Evolutionary conservation across 208 protist species (phyloP).

Genomic region (Trypanosoma lewisi): DNA sequence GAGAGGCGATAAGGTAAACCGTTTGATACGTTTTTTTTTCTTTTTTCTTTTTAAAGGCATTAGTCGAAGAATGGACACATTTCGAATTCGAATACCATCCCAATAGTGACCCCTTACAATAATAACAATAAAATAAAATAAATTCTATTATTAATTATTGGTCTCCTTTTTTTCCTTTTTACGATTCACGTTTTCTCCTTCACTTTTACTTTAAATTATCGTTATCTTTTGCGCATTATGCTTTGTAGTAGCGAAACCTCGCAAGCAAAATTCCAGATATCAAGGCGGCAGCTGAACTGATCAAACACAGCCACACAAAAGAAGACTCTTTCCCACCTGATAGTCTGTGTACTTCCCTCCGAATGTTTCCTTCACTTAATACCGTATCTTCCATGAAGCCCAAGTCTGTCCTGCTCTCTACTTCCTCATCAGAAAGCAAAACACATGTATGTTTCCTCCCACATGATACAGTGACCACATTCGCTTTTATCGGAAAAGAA

Average conservation of each 20-base stretch:
- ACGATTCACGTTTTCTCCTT: background rate
- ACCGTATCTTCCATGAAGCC: slow-evolving; percentile 20
- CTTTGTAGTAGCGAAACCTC: background rate
- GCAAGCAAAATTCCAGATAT: slow-evolving; percentile 1
- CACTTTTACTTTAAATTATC: background rate
- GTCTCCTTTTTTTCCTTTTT: background rate
- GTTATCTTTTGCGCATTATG: background rate
- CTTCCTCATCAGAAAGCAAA: slow-evolving; percentile 9
- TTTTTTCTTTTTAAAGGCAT: too few species aligned
- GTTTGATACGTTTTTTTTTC: too few species aligned
- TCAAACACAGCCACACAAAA: slow-evolving; percentile 2
- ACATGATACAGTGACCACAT: slow-evolving; percentile 22
- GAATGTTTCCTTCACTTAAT: background rate
- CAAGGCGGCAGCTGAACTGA: background rate
- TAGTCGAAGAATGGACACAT: too few species aligned
- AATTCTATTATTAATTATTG: too few species aligned
- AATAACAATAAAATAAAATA: too few species aligned
- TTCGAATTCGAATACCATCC: too few species aligned
- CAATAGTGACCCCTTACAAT: too few species aligned
- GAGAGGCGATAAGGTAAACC: too few species aligned
- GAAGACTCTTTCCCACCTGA: background rate
- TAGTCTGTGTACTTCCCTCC: background rate
- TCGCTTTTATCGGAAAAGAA: slow-evolving; percentile 11
- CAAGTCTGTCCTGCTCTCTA: slow-evolving; percentile 11
- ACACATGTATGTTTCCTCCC: slow-evolving; percentile 20